Evolutionary conservation across 1,284 basidiomycete genomes (phyloP), one percentile per base, ranked within the genome.

Genomic region (Ustilago trichophora): DNA sequence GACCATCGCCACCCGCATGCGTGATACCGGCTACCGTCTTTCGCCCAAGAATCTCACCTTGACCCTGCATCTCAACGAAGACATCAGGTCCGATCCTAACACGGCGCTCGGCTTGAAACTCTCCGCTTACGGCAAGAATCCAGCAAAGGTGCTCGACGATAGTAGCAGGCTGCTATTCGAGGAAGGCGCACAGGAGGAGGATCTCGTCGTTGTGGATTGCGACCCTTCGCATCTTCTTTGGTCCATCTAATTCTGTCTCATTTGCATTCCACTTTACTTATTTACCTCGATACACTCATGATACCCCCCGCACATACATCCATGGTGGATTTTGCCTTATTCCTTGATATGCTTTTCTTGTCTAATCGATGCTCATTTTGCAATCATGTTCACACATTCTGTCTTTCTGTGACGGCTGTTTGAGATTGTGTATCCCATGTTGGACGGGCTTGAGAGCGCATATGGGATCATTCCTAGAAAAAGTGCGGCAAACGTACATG

Each of bases 141-240:
- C 46, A 5, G 42, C 54, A 13, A 65, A 58, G 22, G 49, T 58
- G 15, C 50, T 65, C 41, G 54, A 47, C 22, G 54, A 65, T 41
- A 44, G 37, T 15, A 50, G 38, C 38, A 52, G 62, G 22, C 31
- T 65, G 37, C 31, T 65, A 1, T 65, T 65, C 27, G 62, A 65
- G 13, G 62, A 65, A 32, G 62, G 62, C 21, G 62, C 50, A 3
- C 62, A 58, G 47, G 62, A 65, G 19, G 62, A 65, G 7, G 62
- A 65, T 29, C 24, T 52, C 21, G 49, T 65, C 15, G 35, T 65
- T 18, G 52, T 65, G 12, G 58, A 62, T 35, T 62, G 51, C 46
- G 58, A 62, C 42, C 51, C 58, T 21, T 44, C 45, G 4, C 51
- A 55, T n/a, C 33, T 49, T 19, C 58, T 62, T 27, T 62, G 58